Base-by-base conservation (phyloP, 768 basidiomycete genomes). In the Tulasnella sp. region DNA sequence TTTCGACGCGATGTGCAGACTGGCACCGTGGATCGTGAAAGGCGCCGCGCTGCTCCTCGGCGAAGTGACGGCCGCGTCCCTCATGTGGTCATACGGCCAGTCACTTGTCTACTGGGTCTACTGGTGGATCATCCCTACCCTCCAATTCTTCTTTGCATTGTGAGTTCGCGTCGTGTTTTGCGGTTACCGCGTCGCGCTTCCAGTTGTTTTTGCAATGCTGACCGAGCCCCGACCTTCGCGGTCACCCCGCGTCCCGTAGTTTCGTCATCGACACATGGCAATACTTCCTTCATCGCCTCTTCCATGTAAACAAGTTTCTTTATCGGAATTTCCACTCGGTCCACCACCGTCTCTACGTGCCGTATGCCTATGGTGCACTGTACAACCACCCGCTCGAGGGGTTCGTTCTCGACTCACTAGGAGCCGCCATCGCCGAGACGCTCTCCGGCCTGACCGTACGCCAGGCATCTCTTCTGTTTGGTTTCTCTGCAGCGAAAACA, bases 311-410 rank as follows among this genome's bases (percentile, higher is more conserved):
- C 74, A 86, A 82, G 62, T 97, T 79, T 70, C 75, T 98, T 31
- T 99, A 94, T 73, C 86, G 81, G 62, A 81, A 87, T 52, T 75
- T 97, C 62, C 96, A 99, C 69, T 90, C 89, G 0, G 83, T 84
- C 70, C 96, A 99, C 69, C 96, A 99, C 68, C 78, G 91, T 7
- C 81, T 99, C 6, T 94, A 98, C 67, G 91, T 94, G 6, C 93
- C 96, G 0, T 98, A 96, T 66, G 90, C 96, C 0, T 99, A 86
- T 65, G 96, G 96, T 15, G 86, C 96, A 17, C 74, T 98, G 4
- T 99, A 99, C 75, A 99, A 98, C 69, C 94, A 98, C 67, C 93
- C 93, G 0, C 63, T 98, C 34, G 96, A 99, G 67, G 96, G 93
- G 1, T 83, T 99, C 67, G 60, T 94, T 1, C 76, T 99, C 62